Conservation (phyloP, 148 eudicot species). For the Simmondsia chinensis region DNA sequence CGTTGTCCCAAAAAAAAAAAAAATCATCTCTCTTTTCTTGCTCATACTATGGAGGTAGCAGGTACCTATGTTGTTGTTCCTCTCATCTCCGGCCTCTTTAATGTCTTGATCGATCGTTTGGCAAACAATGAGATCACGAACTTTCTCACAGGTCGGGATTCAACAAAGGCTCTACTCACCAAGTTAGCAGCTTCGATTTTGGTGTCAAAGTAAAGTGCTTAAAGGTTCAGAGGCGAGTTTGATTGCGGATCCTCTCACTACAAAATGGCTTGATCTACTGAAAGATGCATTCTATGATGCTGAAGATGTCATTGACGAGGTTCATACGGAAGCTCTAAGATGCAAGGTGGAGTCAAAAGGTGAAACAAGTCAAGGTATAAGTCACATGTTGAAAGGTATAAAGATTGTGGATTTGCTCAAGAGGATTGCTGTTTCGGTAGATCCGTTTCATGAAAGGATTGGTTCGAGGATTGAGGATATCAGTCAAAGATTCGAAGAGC, state of each 20-base stretch:
- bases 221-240: constrained; percentile 20
- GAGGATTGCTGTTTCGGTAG: not conserved
- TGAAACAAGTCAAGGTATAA: too few relatives aligned
- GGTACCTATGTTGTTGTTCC: not conserved
- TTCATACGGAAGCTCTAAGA: constrained; percentile 13
- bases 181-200: not conserved
- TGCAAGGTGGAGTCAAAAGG: too few relatives aligned
- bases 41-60: too few relatives aligned
- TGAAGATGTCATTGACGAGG: constrained; percentile 14
- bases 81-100: not conserved
- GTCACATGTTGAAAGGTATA: not conserved
- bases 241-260: not conserved
- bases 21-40: too few relatives aligned
- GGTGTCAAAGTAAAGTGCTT: constrained; percentile 5
- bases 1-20: too few relatives aligned
- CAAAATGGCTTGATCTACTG: constrained; percentile 9
- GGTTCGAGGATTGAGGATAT: constrained; percentile 1
- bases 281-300: constrained; percentile 9
- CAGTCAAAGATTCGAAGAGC: constrained; percentile 2
- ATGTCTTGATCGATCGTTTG: not conserved
- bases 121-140: not conserved
- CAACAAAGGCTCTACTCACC: not conserved
- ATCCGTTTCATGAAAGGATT: not conserved
- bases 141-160: not conserved
- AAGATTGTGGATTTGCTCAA: not conserved